A percentile compares a stretch with the other conserved stretches of the same genome.
Evolutionary conservation across 2,329 filamentous ascomycete genomes (phyloP).

Genomic region (Ophiocordyceps camponoti-floridani): DNA sequence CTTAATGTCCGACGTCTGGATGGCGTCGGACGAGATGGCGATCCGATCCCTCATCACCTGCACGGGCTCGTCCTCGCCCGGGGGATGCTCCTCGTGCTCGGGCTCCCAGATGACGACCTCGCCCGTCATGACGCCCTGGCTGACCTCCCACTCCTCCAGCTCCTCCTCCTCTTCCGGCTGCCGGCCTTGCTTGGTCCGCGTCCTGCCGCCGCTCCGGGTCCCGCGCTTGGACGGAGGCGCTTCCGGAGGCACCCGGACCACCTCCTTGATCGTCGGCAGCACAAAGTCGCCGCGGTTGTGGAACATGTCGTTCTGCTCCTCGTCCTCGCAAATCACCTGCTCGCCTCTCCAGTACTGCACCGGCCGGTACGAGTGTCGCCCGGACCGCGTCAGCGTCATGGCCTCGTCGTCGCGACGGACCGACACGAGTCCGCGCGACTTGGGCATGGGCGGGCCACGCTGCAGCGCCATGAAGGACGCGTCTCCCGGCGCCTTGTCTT

Average conservation of each 20-base stretch:
- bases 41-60: constrained; percentile 36
- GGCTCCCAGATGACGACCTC: constrained; percentile 47
- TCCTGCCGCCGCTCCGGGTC: constrained; percentile 5
- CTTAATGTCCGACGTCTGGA: constrained; percentile 39
- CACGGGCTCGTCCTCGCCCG: constrained; percentile 33
- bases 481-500: constrained; percentile 25
- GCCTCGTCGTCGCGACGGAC: constrained; percentile 29
- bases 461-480: constrained; percentile 29
- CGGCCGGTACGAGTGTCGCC: constrained; percentile 60
- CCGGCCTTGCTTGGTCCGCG: constrained; percentile 6
- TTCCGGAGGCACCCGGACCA: constrained; percentile 53
- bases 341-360: constrained; percentile 81
- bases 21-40: constrained; percentile 35
- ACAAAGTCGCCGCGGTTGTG: constrained; percentile 29
- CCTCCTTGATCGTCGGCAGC: constrained; percentile 55
- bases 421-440: constrained; percentile 34
- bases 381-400: constrained; percentile 50
- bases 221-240: constrained; percentile 14
- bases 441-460: constrained; percentile 36
- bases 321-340: constrained; percentile 49
- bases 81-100: constrained; percentile 33
- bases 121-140: constrained; percentile 45
- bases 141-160: constrained; percentile 53
- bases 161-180: too few relatives aligned
- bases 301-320: constrained; percentile 31